Conservation (phyloP, 2,329 filamentous ascomycete genomes). For the Fusarium graminum region DNA sequence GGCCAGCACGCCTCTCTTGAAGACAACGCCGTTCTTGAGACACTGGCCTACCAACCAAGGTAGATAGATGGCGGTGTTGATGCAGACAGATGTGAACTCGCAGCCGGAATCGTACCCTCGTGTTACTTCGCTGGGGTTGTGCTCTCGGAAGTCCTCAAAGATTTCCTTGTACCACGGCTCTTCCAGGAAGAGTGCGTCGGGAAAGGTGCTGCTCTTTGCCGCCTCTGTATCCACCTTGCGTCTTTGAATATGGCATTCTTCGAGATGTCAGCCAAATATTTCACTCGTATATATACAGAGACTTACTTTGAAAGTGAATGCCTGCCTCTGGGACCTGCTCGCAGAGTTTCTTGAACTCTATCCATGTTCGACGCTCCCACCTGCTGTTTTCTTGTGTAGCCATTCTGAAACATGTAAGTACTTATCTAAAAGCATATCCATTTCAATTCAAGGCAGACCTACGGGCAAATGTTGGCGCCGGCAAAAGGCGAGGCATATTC, state of each 20-base stretch:
- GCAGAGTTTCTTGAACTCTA: constrained; percentile 70
- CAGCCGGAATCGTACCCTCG: constrained; percentile 77
- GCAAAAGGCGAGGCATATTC: constrained; percentile 94
- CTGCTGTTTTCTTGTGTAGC: constrained; percentile 57
- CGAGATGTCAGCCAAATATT: constrained; percentile 11
- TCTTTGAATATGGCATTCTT: constrained; percentile 64
- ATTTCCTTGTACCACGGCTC: constrained; percentile 82
- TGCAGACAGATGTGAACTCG: constrained; percentile 86
- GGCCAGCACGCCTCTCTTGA: constrained; percentile 72
- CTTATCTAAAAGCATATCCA: background rate
- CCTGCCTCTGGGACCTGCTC: constrained; percentile 80
- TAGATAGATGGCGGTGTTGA: constrained; percentile 90
- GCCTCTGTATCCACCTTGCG: constrained; percentile 71
- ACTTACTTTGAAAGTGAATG: constrained; percentile 79
- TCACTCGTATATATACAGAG: background rate
- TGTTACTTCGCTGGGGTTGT: constrained; percentile 70
- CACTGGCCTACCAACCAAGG: constrained; percentile 88
- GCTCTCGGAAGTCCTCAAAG: constrained; percentile 76
- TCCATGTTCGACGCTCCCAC: constrained; percentile 76
- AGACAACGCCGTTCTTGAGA: constrained; percentile 75
- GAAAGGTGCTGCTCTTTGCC: constrained; percentile 55
- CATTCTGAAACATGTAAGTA: constrained; percentile 56
- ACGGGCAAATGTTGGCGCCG: constrained; percentile 84
- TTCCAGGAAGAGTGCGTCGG: constrained; percentile 71
- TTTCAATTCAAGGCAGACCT: constrained; percentile 50